Evolutionary conservation across 345 rosid genomes (phyloP).

Genomic region (Acer negundo): DNA sequence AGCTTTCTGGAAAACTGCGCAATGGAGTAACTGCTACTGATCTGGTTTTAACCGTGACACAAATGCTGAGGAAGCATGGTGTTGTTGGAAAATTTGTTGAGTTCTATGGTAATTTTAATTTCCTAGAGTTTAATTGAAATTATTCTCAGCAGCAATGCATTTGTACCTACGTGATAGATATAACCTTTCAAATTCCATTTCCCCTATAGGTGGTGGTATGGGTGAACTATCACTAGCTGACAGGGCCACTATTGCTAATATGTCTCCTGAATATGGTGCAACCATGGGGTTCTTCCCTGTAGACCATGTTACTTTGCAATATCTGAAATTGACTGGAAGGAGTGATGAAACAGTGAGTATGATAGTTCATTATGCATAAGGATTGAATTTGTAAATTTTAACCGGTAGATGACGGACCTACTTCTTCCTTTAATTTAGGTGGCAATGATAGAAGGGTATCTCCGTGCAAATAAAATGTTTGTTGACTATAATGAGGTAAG

Average conservation of each 20-base stretch:
- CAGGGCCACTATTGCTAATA: slow-evolving; percentile 98
- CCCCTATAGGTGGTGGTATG: slow-evolving; percentile 85
- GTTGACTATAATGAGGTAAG: slow-evolving; percentile 89
- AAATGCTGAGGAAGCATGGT: slow-evolving; percentile 98
- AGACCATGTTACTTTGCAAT: slow-evolving; percentile 91
- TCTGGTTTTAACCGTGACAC: slow-evolving; percentile 95
- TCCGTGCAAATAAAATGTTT: slow-evolving; percentile 96
- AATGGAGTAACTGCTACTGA: slow-evolving; percentile 98
- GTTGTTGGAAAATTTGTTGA: slow-evolving; percentile 99
- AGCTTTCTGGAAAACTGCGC: slow-evolving; percentile 74
- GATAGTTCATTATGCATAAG: slow-evolving; percentile 1
- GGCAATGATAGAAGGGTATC: slow-evolving; percentile 88
- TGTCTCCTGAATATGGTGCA: slow-evolving; percentile 99
- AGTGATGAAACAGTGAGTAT: slow-evolving; percentile 90
- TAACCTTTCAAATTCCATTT: slow-evolving; percentile 17
- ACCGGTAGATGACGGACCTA: slow-evolving; percentile 16
- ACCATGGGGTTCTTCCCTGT: slow-evolving; percentile 99
- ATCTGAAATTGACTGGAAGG: slow-evolving; percentile 95
- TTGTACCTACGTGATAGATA: not conserved
- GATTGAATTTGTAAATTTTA: slow-evolving; percentile 10
- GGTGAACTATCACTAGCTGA: slow-evolving; percentile 89
- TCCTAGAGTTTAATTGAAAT: slow-evolving; percentile 18
- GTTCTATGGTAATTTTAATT: slow-evolving; percentile 72
- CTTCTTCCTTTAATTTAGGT: slow-evolving; percentile 46
- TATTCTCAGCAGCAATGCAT: slow-evolving; percentile 8